Conservation (phyloP, 2,329 filamentous ascomycete species). For the Corinectria fuckeliana region DNA sequence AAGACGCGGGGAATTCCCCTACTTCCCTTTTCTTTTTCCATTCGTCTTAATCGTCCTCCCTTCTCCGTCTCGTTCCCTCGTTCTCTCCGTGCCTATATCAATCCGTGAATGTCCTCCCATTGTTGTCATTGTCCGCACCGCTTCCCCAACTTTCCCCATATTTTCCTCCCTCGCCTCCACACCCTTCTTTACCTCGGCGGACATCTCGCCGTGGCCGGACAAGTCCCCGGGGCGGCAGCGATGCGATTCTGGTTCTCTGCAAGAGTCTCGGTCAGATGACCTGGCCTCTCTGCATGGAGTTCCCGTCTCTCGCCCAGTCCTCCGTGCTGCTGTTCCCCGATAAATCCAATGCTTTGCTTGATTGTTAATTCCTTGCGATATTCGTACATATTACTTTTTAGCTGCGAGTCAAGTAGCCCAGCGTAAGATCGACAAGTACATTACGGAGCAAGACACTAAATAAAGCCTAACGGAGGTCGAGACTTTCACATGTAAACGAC, state of each 20-base stretch:
- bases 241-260: neutral
- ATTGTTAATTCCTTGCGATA: neutral
- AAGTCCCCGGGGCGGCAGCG: constrained; percentile 19
- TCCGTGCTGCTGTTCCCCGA: neutral
- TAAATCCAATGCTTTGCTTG: neutral
- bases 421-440: neutral
- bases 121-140: too few relatives aligned
- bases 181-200: constrained; percentile 9
- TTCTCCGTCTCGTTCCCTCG: neutral
- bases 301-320: neutral
- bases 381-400: neutral
- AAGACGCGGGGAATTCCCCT: neutral
- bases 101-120: neutral
- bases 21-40: neutral
- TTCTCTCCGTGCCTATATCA: neutral
- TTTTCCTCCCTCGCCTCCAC: constrained; percentile 9
- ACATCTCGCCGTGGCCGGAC: constrained; percentile 20
- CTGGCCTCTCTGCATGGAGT: neutral
- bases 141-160: constrained; percentile 22
- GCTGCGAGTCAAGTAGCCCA: neutral
- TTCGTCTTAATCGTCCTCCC: neutral
- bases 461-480: too few relatives aligned
- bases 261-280: constrained; percentile 13
- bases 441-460: too few relatives aligned
- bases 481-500: constrained; percentile 23